Base-by-base conservation (phyloP, 352 stramenopile genomes). In the Globisporangium emineosum region DNA sequence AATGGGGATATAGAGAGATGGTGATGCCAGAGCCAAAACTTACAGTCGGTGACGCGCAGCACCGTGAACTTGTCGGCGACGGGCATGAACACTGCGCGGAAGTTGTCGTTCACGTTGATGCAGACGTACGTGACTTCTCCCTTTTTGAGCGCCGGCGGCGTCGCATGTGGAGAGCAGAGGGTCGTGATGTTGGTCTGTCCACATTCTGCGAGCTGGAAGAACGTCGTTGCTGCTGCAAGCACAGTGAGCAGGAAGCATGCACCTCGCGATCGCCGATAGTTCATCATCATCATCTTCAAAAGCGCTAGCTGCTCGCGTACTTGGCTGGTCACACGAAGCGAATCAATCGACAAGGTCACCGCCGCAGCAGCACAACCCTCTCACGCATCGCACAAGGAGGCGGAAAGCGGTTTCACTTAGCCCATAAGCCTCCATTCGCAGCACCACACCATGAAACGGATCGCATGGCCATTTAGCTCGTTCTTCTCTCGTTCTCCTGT, bases 51-150 rank as follows among this genome's bases (percentile, higher is more conserved):
- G 57, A 93, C 69, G 61, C 83, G 81, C 23, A 93, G 67, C 45
- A 91, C 83, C 9, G 84, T 90, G 70, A 90, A 93, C 47, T 90
- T 79, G 59, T 93, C 85, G 10, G 79, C 81, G 1, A 89, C 63
- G 2, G 85, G 85, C 35, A 77, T 90, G 75, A 93, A 93, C 13
- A 93, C 73, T 3, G 78, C 79, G 63, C 85, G 83, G 60, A 86
- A 90, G 56, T 82, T 62, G 53, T 88, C 75, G 57, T 92, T 93
- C 55, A 92, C 73, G 64, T 93, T 93, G 63, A 92, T 65, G 60
- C 85, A 93, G 17, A 93, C 75, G 52, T 88, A 91, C 2, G 85
- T 91, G n/a, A 42, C 53, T 12, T 75, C 54, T 29, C 85, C 83
- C 62, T 92, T 91, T 47, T 72, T 69, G 35, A 93, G 66, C 55